These are phyloP conservation scores for Tubosaeta sp. DNA, from an alignment of 768 basidiomycete genomes.

Conservation along the genomic window DNA sequence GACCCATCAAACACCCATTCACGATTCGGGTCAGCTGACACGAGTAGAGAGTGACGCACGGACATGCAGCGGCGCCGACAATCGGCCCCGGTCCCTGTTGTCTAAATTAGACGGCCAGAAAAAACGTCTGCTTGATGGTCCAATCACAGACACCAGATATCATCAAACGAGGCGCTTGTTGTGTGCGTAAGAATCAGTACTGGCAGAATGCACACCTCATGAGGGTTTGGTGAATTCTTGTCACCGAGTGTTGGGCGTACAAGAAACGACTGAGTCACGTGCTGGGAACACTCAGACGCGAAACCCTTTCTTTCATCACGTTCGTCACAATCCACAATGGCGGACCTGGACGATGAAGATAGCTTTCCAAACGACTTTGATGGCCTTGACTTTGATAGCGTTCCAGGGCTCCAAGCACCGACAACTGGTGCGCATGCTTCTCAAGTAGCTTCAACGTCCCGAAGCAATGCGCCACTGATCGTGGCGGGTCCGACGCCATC, in stretches of 20 bases:
- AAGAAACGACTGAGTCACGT: background rate
- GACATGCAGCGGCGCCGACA: slow-evolving; percentile 5
- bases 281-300: background rate
- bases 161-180: background rate
- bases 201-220: background rate
- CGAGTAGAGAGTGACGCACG: background rate
- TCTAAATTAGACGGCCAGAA: background rate
- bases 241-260: background rate
- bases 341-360: slow-evolving; percentile 34
- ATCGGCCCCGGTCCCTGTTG: slow-evolving; percentile 7
- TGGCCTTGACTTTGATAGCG: slow-evolving; percentile 42
- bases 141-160: background rate
- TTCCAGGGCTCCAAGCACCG: slow-evolving; percentile 29
- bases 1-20: background rate
- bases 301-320: background rate
- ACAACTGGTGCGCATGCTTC: background rate
- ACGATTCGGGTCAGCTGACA: slow-evolving; percentile 3
- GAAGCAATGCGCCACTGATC: background rate
- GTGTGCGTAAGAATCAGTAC: background rate
- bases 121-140: background rate
- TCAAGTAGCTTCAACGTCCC: background rate
- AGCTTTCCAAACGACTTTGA: slow-evolving; percentile 57
- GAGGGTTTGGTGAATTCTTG: background rate
- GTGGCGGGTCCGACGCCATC: slow-evolving; percentile 13
- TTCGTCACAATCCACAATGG: slow-evolving; percentile 15